These are phyloP conservation scores for Paxillus involutus DNA, from an alignment of 768 basidiomycete species.

Conservation along the genomic window DNA sequence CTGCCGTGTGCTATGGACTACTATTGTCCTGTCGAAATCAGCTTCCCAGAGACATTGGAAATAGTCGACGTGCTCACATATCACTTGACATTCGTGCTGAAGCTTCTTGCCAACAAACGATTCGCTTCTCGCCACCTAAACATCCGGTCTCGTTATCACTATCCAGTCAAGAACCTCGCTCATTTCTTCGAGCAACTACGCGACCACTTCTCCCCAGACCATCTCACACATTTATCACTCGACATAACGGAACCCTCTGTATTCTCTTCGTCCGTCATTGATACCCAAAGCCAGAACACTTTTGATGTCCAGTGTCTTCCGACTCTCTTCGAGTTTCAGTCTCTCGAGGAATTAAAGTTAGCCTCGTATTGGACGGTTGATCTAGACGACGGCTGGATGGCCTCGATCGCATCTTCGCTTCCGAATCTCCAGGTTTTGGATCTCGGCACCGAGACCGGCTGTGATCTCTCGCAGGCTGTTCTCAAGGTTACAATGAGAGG, in stretches of 20 bases:
- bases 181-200: neutral
- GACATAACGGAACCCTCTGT: neutral
- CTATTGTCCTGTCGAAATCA: neutral
- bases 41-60: neutral
- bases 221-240: neutral
- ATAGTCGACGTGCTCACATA: neutral
- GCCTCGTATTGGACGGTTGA: neutral
- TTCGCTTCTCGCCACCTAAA: neutral
- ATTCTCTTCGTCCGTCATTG: neutral
- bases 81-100: neutral
- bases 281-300: neutral
- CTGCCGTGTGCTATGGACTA: neutral
- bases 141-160: neutral
- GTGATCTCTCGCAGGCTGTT: neutral
- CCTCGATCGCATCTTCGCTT: neutral
- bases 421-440: neutral
- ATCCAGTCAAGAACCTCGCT: neutral
- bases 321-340: neutral
- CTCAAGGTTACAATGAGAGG: neutral
- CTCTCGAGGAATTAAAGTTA: neutral
- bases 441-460: neutral
- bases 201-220: neutral
- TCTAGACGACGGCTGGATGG: neutral
- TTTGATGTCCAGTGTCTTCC: neutral
- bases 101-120: neutral